Evolutionary conservation across 768 basidiomycete species (phyloP), one percentile per base, ranked within the genome.

Genomic region (Calvatia gigantea): DNA sequence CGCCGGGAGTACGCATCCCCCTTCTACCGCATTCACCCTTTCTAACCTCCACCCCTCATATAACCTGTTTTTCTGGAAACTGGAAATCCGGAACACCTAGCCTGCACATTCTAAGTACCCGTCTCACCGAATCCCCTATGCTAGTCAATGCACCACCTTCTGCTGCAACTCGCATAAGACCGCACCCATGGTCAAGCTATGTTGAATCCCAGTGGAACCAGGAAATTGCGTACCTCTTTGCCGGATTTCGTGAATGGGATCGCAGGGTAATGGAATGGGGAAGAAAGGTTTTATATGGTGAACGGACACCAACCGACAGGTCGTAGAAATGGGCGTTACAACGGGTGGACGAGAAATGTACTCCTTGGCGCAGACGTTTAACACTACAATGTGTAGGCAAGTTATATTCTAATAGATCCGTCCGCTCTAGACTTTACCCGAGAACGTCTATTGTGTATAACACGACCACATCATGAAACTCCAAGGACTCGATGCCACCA

Each of bases 141-240:
- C 65, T 73, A 14, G 64, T 80, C 3, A 72, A 73, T 21, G 77
- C 81, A n/a, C 81, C 83, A 0, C 74, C 77, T 4, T 67, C 82
- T 4, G 86, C 85, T 23, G 80, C 81, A 17, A 64, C 72, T n/a
- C 72, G 84, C 25, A 79, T 84, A 56, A 68, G 73, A 17, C 65
- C 71, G 3, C 73, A 73, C 45, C 79, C 80, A 1, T 79, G 85
- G 60, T 59, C 67, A 3, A 64, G 75, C 2, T 70, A 83, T 37
- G 38, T 86, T 21, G 74, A 86, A 59, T 74, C 75, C 14, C 72
- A 66, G 46, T 87, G 85, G 85, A 87, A 87, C 61, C 67, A 75
- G 12, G 77, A 86, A 58, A 61, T 86, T 17, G 81, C 74, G 4
- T 63, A 63, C 35, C 57, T 81, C 21, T 80, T 79, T 54, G 60